Conservation (phyloP, 352 stramenopile genomes). For the Globisporangium cederbergense region DNA sequence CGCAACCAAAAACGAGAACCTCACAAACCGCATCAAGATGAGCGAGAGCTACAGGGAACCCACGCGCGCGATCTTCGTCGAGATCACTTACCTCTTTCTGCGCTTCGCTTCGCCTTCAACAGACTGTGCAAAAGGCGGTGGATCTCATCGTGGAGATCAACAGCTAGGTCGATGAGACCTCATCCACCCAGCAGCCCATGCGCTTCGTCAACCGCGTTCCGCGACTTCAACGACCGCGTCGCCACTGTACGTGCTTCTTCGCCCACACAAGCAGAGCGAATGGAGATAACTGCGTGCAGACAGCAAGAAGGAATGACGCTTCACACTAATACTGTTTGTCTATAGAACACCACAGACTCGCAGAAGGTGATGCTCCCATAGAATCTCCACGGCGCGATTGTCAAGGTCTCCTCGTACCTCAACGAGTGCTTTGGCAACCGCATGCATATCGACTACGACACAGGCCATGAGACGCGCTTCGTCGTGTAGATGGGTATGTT, state of each 20-base stretch:
- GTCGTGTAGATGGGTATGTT: slow-evolving; percentile 91
- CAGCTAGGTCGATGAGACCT: slow-evolving; percentile 90
- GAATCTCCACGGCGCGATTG: slow-evolving; percentile 56
- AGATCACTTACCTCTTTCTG: slow-evolving; percentile 16
- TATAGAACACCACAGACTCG: slow-evolving; percentile 44
- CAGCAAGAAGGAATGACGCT: neutral
- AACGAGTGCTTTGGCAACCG: slow-evolving; percentile 96
- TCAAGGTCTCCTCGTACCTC: slow-evolving; percentile 95
- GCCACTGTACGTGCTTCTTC: slow-evolving; percentile 41
- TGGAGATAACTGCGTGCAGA: too few species aligned
- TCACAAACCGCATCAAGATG: slow-evolving; percentile 7
- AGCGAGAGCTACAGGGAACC: slow-evolving; percentile 45
- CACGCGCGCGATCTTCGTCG: slow-evolving; percentile 74
- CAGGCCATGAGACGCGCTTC: slow-evolving; percentile 98
- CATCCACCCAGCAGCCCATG: slow-evolving; percentile 91
- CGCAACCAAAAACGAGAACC: neutral
- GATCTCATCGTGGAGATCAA: slow-evolving; percentile 61
- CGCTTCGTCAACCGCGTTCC: slow-evolving; percentile 95
- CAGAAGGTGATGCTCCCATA: slow-evolving; percentile 63
- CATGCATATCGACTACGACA: slow-evolving; percentile 98
- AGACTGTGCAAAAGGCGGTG: slow-evolving; percentile 77
- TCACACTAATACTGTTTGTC: neutral
- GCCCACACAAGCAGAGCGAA: too few species aligned
- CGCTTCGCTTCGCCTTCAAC: neutral
- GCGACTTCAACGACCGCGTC: slow-evolving; percentile 84